Evolutionary conservation across 2,329 filamentous ascomycete species (phyloP), one percentile per base, ranked within the genome.

Genomic region (Fusarium anthophilum): DNA sequence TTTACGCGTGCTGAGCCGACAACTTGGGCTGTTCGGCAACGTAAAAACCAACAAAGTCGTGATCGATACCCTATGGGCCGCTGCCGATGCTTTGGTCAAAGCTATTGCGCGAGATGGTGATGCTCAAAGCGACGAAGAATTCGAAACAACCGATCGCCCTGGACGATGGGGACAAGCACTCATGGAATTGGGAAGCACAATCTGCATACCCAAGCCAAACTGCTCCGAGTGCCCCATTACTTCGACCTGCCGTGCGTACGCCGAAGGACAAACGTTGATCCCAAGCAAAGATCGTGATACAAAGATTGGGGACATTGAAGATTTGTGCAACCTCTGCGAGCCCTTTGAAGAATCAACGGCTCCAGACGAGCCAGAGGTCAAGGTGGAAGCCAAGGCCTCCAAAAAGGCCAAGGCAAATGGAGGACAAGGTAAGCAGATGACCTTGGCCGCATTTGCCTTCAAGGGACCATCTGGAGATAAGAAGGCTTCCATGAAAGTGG

Each of bases 141-240:
- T 77, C 1, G 73, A 80, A 28, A 70, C 78, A 20, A 90, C 86
- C 61, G 85, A 88, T 59, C 79, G 87, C 28, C 89, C 90, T 0
- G 90, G 90, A 1, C 80, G 86, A 68, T 91, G 90, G 90, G 90
- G 90, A 1, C 90, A 92, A 77, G 90, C 88, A 2, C 80, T 92
- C 32, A 92, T 92, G 90, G 90, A 92, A 76, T 83, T 92, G 8
- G 90, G 90, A 7, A 91, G 89, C 70, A 92, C 90, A 0, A 78
- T 91, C 5, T 92, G 90, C 74, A 86, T 86, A 12, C 90, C 90
- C 2, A 88, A 87, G 72, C 90, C 90, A 3, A 86, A 87, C 57
- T 92, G 90, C 72, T 79, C 79, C 6, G 75, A 76, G 3, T 90
- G 88, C 62, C 88, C 88, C 3, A 82, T 90, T 53, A 86, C 81